Evolutionary conservation across 2,329 filamentous ascomycete species (phyloP), one percentile per base, ranked within the genome.

Genomic region (Diaporthe australafricana): DNA sequence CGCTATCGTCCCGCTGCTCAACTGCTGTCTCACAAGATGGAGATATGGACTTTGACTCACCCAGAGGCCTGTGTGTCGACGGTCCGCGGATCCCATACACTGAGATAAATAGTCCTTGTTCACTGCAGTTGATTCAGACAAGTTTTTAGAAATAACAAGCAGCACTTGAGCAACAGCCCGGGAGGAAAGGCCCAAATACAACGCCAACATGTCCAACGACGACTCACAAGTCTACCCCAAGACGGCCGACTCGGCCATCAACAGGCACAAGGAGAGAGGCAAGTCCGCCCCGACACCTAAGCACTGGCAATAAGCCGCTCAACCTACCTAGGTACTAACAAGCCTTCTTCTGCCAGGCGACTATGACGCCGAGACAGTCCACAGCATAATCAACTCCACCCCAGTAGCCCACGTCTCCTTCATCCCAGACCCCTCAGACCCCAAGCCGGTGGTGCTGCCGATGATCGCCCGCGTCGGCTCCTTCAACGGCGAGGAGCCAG

Each of bases 391-490:
- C 81, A 95, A 96, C 82, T 86, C 86, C 25, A 88, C 89, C n/a
- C 90, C 89, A 47, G 88, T 97, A 63, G 86, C 96, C 20, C 92
- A 97, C 82, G 91, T 97, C 77, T 94, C 94, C 74, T 97, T 97
- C 86, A 89, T 87, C 65, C 82, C 87, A 5, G 72, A 73, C 69
- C 84, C 87, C 0, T 82, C 85, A 55, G 89, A 90, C 68, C 91
- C 92, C 1, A 96, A 95, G 78, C 94, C 94, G 4, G 89, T 90
- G 66, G 91, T 92, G 68, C 87, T 97, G 2, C 94, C 94, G 73
- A 96, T 97, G 94, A 93, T 97, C 77, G 94, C 93, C 66, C 91
- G 93, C 77, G 93, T 96, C 87, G 93, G 90, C 16, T 93, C 91
- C 30, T 96, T 92, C 79, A 91, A 91, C 6, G 86, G 89, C 20